These are phyloP conservation scores for Cercospora sp. DNA, from an alignment of 2,329 filamentous ascomycete genomes.

Conservation along the genomic window DNA sequence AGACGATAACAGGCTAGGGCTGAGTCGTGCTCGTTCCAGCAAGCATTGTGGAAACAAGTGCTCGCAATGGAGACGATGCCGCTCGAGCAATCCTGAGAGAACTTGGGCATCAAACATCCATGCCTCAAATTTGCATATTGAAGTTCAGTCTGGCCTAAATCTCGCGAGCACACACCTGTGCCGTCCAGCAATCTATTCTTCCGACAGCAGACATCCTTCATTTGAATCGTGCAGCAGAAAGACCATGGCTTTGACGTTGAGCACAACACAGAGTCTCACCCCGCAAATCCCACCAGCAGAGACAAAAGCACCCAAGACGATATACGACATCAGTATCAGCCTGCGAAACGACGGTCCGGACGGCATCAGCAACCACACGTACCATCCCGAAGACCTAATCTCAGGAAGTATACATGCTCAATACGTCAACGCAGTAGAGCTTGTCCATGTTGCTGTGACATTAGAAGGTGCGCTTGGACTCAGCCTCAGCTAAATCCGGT, in stretches of 20 bases:
- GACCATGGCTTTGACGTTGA: not conserved
- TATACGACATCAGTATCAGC: not conserved
- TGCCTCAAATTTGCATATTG: not conserved
- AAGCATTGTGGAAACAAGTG: not conserved
- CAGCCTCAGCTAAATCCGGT: not conserved
- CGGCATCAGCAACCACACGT: not conserved
- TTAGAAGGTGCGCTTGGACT: not conserved
- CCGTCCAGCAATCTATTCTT: not conserved
- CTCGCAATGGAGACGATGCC: not conserved
- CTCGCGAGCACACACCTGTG: not conserved
- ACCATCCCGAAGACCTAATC: slow-evolving; percentile 9
- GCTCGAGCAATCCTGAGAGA: not conserved
- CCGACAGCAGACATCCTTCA: not conserved
- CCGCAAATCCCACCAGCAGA: not conserved
- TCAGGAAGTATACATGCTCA: not conserved
- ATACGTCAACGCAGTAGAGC: not conserved
- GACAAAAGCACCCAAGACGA: not conserved
- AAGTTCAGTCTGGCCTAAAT: not conserved
- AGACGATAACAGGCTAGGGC: not conserved
- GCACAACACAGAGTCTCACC: not conserved
- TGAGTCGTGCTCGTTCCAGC: not conserved
- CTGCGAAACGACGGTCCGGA: not conserved
- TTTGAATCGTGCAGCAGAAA: not conserved
- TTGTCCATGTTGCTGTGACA: not conserved
- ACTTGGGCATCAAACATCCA: not conserved